A percentile compares a stretch with the other conserved stretches of the same genome.
Evolutionary conservation across 1,284 basidiomycete genomes (phyloP).

Genomic region (Apiotrichum montevideense): DNA sequence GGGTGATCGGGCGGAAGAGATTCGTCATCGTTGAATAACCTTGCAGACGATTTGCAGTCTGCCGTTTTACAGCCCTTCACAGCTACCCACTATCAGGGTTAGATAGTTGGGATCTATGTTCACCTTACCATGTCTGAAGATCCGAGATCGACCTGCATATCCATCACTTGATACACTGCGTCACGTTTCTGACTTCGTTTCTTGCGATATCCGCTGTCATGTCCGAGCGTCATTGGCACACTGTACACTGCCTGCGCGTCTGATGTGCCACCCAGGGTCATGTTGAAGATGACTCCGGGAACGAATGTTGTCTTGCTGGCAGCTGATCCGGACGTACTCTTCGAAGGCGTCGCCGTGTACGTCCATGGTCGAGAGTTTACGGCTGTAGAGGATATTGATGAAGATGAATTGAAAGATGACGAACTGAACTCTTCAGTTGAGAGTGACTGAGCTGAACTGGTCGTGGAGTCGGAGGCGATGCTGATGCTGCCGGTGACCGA

Average conservation of each 20-base stretch:
- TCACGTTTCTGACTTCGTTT: background rate
- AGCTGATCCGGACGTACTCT: constrained; percentile 9
- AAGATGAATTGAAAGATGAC: background rate
- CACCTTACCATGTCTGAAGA: constrained; percentile 44
- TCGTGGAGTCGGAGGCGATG: background rate
- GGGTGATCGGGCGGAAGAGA: constrained; percentile 31
- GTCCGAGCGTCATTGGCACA: constrained; percentile 34
- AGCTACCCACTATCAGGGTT: constrained; percentile 38
- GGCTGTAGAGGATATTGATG: background rate
- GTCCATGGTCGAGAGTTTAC: constrained; percentile 12
- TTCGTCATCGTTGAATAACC: constrained; percentile 28
- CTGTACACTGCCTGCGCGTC: constrained; percentile 37
- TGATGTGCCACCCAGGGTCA: constrained; percentile 28
- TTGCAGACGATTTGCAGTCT: constrained; percentile 28
- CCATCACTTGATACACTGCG: constrained; percentile 20
- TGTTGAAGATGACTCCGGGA: constrained; percentile 33
- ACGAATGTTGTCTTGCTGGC: constrained; percentile 28
- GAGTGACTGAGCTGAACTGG: background rate
- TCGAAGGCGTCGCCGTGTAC: constrained; percentile 7
- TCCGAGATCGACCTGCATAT: constrained; percentile 44
- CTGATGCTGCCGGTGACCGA: background rate
- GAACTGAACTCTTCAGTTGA: no score
- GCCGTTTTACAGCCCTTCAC: constrained; percentile 31
- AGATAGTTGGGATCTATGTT: background rate
- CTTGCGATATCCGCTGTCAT: constrained; percentile 16